Conservation (phyloP, 306 rosid species). For the Malus orientalis region DNA sequence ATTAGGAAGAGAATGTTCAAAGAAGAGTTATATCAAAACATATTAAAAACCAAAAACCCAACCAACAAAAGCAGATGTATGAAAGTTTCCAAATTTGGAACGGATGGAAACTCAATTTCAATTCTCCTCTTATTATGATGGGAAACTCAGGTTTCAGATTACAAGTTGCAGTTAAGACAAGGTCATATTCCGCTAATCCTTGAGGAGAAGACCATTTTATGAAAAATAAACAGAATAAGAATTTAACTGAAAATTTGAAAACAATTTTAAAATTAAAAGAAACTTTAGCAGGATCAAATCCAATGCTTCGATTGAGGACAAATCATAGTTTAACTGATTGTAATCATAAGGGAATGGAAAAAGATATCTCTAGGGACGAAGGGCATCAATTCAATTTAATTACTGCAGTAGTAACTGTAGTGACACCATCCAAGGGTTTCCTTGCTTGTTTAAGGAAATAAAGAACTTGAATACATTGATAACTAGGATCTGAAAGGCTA, state of each 20-base stretch:
- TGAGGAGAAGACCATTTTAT: background rate
- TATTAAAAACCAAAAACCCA: background rate
- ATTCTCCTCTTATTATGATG: background rate
- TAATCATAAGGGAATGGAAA: background rate
- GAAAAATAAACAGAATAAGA: background rate
- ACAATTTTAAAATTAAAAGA: background rate
- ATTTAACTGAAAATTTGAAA: no score
- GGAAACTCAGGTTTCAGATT: background rate
- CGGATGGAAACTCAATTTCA: background rate
- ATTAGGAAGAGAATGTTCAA: background rate
- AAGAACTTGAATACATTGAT: background rate
- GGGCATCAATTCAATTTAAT: background rate
- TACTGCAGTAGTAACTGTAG: background rate
- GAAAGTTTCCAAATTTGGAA: background rate
- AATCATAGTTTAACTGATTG: background rate
- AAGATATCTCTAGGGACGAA: background rate
- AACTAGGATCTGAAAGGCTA: background rate
- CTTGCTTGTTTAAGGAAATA: background rate
- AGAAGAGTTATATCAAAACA: background rate
- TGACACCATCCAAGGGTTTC: background rate
- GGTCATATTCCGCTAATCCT: background rate
- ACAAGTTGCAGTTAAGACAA: background rate
- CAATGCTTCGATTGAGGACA: background rate
- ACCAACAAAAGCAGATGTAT: background rate
- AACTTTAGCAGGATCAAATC: background rate